A percentile compares a stretch with the other conserved stretches of the same genome.
Conservation (phyloP, 2,329 filamentous ascomycete species). For the Colletotrichum musicola region DNA sequence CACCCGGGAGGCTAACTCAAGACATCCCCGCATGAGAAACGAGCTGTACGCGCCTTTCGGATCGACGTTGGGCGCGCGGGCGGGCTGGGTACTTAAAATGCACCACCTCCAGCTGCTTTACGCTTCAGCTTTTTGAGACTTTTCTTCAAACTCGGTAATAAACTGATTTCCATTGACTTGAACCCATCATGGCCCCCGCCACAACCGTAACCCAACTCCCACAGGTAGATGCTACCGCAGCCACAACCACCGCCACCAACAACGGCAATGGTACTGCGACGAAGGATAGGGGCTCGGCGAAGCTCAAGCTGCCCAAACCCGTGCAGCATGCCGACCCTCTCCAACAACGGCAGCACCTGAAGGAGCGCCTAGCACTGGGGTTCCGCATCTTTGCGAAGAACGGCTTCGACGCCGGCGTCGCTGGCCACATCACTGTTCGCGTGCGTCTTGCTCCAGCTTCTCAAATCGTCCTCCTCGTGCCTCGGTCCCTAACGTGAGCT, state of each 20-base stretch:
- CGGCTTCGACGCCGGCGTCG: constrained; percentile 72
- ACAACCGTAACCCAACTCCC: constrained; percentile 16
- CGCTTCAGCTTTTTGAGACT: background rate
- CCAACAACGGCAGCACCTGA: constrained; percentile 65
- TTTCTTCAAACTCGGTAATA: too few species aligned
- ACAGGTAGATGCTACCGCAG: constrained; percentile 10
- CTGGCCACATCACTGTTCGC: constrained; percentile 75
- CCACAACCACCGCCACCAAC: constrained; percentile 8
- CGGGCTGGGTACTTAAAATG: background rate
- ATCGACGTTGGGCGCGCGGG: constrained; percentile 1
- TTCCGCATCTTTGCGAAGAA: constrained; percentile 71
- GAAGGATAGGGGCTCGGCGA: constrained; percentile 6
- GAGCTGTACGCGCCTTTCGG: constrained; percentile 10
- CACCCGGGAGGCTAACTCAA: background rate
- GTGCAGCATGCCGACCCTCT: constrained; percentile 43
- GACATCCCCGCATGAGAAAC: constrained; percentile 19
- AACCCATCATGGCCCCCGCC: constrained; percentile 23
- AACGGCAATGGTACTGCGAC: constrained; percentile 21
- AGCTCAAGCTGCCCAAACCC: constrained; percentile 13
- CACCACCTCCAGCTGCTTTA: background rate
- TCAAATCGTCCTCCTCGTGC: background rate
- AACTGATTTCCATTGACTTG: too few species aligned
- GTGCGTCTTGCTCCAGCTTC: constrained; percentile 15
- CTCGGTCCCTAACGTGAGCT: constrained; percentile 13
- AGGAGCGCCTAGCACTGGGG: constrained; percentile 65